phyloP scores from a whole-genome alignment of 768 basidiomycete genomes.

The Tylopilus plumbeoviolaceoides region DNA sequence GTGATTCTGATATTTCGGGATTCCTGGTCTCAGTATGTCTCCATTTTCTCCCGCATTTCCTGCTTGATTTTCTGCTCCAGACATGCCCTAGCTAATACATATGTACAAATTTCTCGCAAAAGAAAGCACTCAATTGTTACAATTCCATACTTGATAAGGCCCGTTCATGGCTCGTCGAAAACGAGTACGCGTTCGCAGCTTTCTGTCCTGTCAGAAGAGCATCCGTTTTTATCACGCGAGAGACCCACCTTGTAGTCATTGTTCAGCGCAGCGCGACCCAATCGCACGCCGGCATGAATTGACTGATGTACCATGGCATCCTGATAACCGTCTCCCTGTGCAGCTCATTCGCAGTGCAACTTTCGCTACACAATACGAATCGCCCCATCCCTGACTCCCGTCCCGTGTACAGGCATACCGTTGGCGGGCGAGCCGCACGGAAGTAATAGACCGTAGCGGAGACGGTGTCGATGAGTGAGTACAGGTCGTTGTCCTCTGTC shows the following conservation, averaged over 20 bases:
- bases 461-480: slow-evolving; percentile 22
- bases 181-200: too few relatives aligned
- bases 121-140: too few relatives aligned
- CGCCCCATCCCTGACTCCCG: too few relatives aligned
- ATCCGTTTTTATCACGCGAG: too few relatives aligned
- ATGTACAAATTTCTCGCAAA: too few relatives aligned
- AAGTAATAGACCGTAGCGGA: slow-evolving; percentile 25
- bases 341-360: slow-evolving; percentile 17
- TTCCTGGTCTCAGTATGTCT: too few relatives aligned
- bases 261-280: slow-evolving; percentile 23
- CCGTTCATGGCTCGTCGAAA: too few relatives aligned
- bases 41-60: not conserved
- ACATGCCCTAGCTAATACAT: too few relatives aligned
- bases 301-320: slow-evolving; percentile 18
- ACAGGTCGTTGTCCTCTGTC: slow-evolving; percentile 8
- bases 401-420: too few relatives aligned
- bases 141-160: too few relatives aligned
- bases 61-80: not conserved
- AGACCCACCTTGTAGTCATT: too few relatives aligned
- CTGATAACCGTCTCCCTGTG: slow-evolving; percentile 24
- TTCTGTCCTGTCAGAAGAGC: too few relatives aligned
- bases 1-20: not conserved
- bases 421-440: slow-evolving; percentile 16
- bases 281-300: slow-evolving; percentile 18
- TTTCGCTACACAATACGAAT: slow-evolving; percentile 22